Evolutionary conservation across 129 eudicot genomes (phyloP), one percentile per base, ranked within the genome.

Genomic region (Helianthus tuberosus): DNA sequence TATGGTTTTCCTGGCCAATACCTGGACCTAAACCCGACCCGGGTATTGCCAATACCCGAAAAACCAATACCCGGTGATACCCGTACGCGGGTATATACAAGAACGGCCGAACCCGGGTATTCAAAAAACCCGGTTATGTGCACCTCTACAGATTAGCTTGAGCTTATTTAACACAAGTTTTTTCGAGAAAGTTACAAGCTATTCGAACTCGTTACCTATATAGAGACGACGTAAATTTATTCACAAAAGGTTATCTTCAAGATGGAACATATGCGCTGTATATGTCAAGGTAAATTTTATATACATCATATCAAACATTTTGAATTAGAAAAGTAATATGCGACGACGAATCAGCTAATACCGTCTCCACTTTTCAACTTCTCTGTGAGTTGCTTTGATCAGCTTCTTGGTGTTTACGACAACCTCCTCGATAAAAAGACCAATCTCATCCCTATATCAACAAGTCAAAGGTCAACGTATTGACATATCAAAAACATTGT

Each of bases 301-400:
- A 43, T 74, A 82, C 79, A 71, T 52, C 79, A 71, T 52, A 73
- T 58, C 52, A 72, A 67, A 63, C 69, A 57, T 12, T 13, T 17
- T 2, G 51, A 71, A 11, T 29, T 44, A 44, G 6, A 29, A 29
- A 5, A 43, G 41, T 61, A 68, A 43, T 7, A 62, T 32, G 58
- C 64, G 15, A 14, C 5, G 3, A 69, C 7, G 0, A 36, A 55
- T 23, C 32, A 15, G 64, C 64, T 68, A 65, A 36, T 71, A 77
- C 70, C 92, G 72, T 82, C 95, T 89, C 98, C 98, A 93, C 75
- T 93, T 93, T 69, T 89, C 95, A 12, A 93, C 86, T 87, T 89
- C 96, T 67, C 71, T 80, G 25, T 89, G 86, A 61, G 98, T 86
- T 73, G 92, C 95, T 73, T 79, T 80, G 39, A 89, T 82, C 66